phyloP scores from a whole-genome alignment of 192 early-diverging fungal species.

The Coemansia sp. region DNA sequence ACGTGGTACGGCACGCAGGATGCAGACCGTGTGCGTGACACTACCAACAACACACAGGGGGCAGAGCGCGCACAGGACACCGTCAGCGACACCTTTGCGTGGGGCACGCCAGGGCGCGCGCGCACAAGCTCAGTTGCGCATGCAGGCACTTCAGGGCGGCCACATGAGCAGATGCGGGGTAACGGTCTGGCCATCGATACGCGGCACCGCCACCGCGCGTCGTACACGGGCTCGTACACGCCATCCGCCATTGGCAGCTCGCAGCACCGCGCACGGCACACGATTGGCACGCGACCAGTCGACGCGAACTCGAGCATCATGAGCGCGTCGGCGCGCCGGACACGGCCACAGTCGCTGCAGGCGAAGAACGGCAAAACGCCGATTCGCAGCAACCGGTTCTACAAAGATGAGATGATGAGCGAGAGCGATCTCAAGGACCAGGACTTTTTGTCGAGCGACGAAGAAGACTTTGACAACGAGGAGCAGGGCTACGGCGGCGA shows the following conservation, averaged over 20 bases:
- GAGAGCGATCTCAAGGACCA: conserved; percentile 44
- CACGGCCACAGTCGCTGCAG: conserved; percentile 21
- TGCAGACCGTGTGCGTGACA: background rate
- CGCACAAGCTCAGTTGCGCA: conserved; percentile 41
- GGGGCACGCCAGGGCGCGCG: conserved; percentile 32
- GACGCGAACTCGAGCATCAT: conserved; percentile 39
- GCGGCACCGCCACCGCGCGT: conserved; percentile 30
- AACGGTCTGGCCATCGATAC: conserved; percentile 25
- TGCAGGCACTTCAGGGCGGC: conserved; percentile 4
- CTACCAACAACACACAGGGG: background rate
- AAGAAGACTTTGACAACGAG: conserved; percentile 48
- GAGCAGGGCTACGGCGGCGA: conserved; percentile 33
- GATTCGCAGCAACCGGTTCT: conserved; percentile 49
- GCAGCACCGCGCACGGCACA: conserved; percentile 10
- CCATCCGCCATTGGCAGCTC: conserved; percentile 35
- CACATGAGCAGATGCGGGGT: conserved; percentile 15
- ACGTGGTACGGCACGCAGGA: conserved; percentile 18
- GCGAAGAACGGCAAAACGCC: conserved; percentile 26
- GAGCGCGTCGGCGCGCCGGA: conserved; percentile 27
- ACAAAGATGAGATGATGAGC: conserved; percentile 46
- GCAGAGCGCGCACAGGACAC: conserved; percentile 11
- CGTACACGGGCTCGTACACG: conserved; percentile 33
- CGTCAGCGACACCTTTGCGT: conserved; percentile 40
- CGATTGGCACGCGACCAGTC: conserved; percentile 2
- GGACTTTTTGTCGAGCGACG: conserved; percentile 53